These are phyloP conservation scores for Metschnikowia amazonensis DNA, from an alignment of 805 yeast genomes.

Conservation along the genomic window DNA sequence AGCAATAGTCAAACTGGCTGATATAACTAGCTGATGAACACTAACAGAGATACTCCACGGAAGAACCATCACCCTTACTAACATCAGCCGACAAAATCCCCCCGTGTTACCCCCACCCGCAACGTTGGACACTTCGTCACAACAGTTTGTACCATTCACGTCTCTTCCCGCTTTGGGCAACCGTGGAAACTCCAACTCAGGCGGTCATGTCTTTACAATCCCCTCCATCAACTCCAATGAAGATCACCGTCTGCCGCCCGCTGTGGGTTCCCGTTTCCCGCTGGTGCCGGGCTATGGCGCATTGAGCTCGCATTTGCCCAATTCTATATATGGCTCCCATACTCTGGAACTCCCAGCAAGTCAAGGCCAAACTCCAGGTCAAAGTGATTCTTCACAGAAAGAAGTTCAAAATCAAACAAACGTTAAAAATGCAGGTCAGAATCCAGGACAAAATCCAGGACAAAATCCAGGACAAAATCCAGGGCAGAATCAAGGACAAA, in stretches of 20 bases:
- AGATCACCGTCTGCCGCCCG: constrained; percentile 20
- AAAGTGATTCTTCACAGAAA: constrained; percentile 1
- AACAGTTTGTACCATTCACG: constrained; percentile 48
- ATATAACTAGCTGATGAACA: too few relatives aligned
- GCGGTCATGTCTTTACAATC: constrained; percentile 45
- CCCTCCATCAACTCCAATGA: constrained; percentile 43
- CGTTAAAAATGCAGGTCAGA: not conserved
- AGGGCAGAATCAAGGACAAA: too few relatives aligned
- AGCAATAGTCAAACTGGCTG: too few relatives aligned
- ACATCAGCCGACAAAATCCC: constrained; percentile 52
- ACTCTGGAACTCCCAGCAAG: constrained; percentile 8
- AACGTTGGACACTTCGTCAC: constrained; percentile 47
- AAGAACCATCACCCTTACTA: too few relatives aligned
- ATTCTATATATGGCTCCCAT: constrained; percentile 14
- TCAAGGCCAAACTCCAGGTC: constrained; percentile 9
- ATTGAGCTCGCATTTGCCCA: constrained; percentile 17
- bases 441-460: constrained; percentile 12
- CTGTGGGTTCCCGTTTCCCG: constrained; percentile 12
- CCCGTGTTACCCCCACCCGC: constrained; percentile 63
- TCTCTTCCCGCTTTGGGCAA: constrained; percentile 48
- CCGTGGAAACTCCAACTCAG: constrained; percentile 32
- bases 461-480: constrained; percentile 2
- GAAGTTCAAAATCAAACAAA: constrained; percentile 19
- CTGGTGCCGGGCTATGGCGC: constrained; percentile 19
- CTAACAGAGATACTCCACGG: too few relatives aligned